Percentiles rank a stretch among this genome's conserved stretches.
Evolutionary conservation across 768 basidiomycete species (phyloP).

Genomic region (Auricularia auricula-judae): DNA sequence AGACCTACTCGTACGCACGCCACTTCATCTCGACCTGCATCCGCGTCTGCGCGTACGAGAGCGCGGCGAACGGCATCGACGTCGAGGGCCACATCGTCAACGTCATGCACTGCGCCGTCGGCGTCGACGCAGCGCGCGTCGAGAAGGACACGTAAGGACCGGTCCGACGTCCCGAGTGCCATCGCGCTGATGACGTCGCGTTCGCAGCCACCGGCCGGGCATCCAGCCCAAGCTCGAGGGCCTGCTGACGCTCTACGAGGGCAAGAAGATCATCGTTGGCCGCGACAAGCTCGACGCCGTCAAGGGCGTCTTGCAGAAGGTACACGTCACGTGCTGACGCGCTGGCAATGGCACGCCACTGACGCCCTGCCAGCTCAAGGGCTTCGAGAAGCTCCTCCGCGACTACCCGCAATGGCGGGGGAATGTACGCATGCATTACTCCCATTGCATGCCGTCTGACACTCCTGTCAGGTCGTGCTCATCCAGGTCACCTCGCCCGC

Average conservation of each 20-base stretch:
- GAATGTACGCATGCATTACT: conserved; percentile 56
- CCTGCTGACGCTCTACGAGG: conserved; percentile 73
- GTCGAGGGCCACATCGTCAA: conserved; percentile 75
- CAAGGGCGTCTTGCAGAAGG: conserved; percentile 96
- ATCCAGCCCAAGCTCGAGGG: conserved; percentile 86
- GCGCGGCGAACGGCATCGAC: conserved; percentile 56
- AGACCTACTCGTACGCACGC: conserved; percentile 89
- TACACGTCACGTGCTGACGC: conserved; percentile 13
- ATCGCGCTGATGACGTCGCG: neutral
- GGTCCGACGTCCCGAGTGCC: neutral
- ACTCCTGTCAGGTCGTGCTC: conserved; percentile 25
- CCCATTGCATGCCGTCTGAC: conserved; percentile 16
- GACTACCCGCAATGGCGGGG: conserved; percentile 95
- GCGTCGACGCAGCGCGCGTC: conserved; percentile 87
- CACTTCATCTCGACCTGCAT: conserved; percentile 94
- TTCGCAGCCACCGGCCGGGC: conserved; percentile 53
- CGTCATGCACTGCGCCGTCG: conserved; percentile 88
- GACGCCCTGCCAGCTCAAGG: conserved; percentile 53
- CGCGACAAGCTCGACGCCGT: conserved; percentile 98
- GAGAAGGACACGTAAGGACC: conserved; percentile 58
- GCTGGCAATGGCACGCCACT: neutral
- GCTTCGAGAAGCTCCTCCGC: conserved; percentile 87
- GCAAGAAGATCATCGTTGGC: conserved; percentile 97
- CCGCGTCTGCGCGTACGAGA: conserved; percentile 92
- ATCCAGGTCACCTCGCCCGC: conserved; percentile 90